These are phyloP conservation scores for Aspergillus panamensis DNA, from an alignment of 495 filamentous ascomycete genomes.

Conservation along the genomic window DNA sequence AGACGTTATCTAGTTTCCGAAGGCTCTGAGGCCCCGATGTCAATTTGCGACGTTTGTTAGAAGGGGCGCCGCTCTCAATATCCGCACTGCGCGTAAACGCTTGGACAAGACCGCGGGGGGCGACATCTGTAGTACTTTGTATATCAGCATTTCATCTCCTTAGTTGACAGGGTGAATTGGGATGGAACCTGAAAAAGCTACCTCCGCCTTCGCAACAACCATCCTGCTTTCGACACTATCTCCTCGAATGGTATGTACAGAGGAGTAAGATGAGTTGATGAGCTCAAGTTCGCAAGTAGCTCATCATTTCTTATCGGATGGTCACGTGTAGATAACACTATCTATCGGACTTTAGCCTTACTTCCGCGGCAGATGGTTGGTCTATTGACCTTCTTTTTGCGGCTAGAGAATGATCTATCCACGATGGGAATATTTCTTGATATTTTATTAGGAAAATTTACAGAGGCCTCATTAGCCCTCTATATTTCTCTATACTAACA, in stretches of 20 bases:
- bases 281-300: neutral
- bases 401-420: too few species aligned
- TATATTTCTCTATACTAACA: too few species aligned
- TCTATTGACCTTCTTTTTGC: neutral
- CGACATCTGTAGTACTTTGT: conserved; percentile 20
- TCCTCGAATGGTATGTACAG: conserved; percentile 1
- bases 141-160: conserved; percentile 11
- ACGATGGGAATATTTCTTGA: too few species aligned
- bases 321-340: conserved; percentile 36
- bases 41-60: conserved; percentile 40
- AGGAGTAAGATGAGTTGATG: neutral
- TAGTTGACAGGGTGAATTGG: neutral
- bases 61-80: conserved; percentile 19
- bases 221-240: conserved; percentile 21
- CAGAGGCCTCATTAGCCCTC: too few species aligned
- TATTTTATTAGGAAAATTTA: too few species aligned
- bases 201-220: conserved; percentile 25
- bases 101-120: conserved; percentile 26
- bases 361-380: neutral
- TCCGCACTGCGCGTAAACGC: conserved; percentile 21
- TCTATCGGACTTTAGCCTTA: neutral
- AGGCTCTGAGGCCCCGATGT: conserved; percentile 23
- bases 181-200: conserved; percentile 25
- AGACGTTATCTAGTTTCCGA: conserved; percentile 19
- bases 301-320: conserved; percentile 20